These are phyloP conservation scores for Exophiala dermatitidis DNA, from an alignment of 2,329 filamentous ascomycete genomes.

Conservation along the genomic window DNA sequence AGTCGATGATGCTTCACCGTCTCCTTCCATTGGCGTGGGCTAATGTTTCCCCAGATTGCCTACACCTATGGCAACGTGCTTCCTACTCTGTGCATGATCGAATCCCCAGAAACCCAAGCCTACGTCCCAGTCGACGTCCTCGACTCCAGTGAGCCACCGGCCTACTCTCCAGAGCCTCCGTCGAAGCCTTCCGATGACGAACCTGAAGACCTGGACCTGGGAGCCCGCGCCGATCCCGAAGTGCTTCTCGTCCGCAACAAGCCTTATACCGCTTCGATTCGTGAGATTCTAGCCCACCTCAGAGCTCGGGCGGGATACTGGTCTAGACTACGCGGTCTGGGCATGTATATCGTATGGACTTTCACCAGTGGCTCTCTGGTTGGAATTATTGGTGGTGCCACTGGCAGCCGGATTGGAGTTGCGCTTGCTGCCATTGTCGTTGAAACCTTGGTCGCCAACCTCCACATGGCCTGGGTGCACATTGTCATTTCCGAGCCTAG, in stretches of 20 bases:
- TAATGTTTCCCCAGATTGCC: conserved; percentile 17
- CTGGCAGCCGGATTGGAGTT: conserved; percentile 42
- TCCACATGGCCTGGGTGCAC: conserved; percentile 76
- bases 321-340: conserved; percentile 63
- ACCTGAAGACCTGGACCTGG: conserved; percentile 8
- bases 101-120: conserved; percentile 51
- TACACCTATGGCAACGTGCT: conserved; percentile 58
- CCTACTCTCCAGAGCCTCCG: conserved; percentile 28
- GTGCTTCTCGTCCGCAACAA: conserved; percentile 44
- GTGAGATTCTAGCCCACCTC: conserved; percentile 54
- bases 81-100: conserved; percentile 57
- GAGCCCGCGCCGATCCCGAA: conserved; percentile 39
- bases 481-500: conserved; percentile 69
- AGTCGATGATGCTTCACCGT: conserved; percentile 13
- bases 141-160: conserved; percentile 28
- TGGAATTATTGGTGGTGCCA: conserved; percentile 40
- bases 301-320: conserved; percentile 55
- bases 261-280: conserved; percentile 57
- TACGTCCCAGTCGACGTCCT: conserved; percentile 45
- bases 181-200: conserved; percentile 26
- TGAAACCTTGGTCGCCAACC: conserved; percentile 56
- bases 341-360: conserved; percentile 43
- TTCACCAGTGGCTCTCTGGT: conserved; percentile 40
- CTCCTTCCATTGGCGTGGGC: background rate
- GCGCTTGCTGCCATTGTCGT: conserved; percentile 50